Evolutionary conservation across 2,329 filamentous ascomycete genomes (phyloP).

Genomic region (Myrmaecium sp.): DNA sequence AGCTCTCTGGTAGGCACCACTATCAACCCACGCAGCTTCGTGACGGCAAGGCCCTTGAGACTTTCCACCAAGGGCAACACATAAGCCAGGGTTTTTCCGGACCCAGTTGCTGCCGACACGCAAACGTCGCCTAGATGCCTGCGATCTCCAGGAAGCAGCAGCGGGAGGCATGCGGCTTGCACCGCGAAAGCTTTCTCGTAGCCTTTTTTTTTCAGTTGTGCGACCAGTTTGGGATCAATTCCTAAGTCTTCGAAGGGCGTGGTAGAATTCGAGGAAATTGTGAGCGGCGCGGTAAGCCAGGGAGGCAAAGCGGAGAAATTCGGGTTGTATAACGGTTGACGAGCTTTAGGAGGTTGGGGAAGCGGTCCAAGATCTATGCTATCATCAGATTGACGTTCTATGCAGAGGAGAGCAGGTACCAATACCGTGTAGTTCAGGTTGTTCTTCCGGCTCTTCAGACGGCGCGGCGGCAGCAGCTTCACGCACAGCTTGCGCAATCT

Average conservation of each 20-base stretch:
- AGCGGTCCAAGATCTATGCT: slow-evolving; percentile 54
- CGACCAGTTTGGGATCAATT: slow-evolving; percentile 42
- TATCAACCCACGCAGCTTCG: slow-evolving; percentile 59
- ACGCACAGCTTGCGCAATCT: slow-evolving; percentile 9
- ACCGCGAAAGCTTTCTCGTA: slow-evolving; percentile 61
- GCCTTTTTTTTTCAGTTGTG: slow-evolving; percentile 48
- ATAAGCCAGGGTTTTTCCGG: slow-evolving; percentile 88
- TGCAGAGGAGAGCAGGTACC: background rate
- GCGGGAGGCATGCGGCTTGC: slow-evolving; percentile 62
- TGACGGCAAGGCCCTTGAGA: slow-evolving; percentile 46
- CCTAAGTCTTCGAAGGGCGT: slow-evolving; percentile 48
- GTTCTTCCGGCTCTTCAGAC: slow-evolving; percentile 8
- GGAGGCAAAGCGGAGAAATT: slow-evolving; percentile 62
- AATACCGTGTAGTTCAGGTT: slow-evolving; percentile 34
- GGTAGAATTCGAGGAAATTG: slow-evolving; percentile 43
- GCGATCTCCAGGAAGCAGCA: slow-evolving; percentile 51
- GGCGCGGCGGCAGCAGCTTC: slow-evolving; percentile 7
- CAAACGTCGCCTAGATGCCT: slow-evolving; percentile 60
- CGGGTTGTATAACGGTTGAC: slow-evolving; percentile 39
- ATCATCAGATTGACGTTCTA: background rate
- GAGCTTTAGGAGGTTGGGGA: slow-evolving; percentile 55
- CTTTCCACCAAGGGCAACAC: slow-evolving; percentile 70
- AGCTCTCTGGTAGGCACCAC: slow-evolving; percentile 84
- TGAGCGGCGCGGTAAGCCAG: slow-evolving; percentile 67
- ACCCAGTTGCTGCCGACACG: slow-evolving; percentile 84